Evolutionary conservation across 495 filamentous ascomycete genomes (phyloP).

Genomic region (Rusavskia elegans): DNA sequence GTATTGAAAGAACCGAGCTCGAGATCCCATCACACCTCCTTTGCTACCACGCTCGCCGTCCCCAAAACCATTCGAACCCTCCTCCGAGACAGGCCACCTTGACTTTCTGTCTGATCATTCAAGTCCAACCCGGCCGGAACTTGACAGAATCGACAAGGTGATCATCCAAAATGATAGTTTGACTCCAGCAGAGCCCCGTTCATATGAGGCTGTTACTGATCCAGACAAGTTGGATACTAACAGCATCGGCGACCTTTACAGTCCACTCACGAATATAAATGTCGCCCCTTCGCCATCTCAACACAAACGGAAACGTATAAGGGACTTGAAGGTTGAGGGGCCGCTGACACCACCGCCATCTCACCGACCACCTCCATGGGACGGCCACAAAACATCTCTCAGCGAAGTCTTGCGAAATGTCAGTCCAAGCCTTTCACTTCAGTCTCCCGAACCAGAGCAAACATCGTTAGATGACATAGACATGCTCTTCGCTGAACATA

Average conservation of each 20-base stretch:
- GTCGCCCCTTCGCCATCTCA: conserved; percentile 10
- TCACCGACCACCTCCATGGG: conserved; percentile 13
- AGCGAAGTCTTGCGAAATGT: conserved; percentile 16
- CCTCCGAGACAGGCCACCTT: conserved; percentile 29
- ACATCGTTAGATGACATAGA: conserved; percentile 19
- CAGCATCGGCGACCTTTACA: conserved; percentile 12
- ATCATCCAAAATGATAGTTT: conserved; percentile 20
- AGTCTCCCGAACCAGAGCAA: conserved; percentile 10
- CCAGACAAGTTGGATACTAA: conserved; percentile 11
- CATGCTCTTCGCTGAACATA: conserved; percentile 21
- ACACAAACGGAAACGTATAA: conserved; percentile 12
- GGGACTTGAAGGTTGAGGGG: conserved; percentile 23
- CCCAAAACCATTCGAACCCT: conserved; percentile 27
- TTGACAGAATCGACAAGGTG: conserved; percentile 26
- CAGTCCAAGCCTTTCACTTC: conserved; percentile 14
- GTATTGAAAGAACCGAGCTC: conserved; percentile 17
- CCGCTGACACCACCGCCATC: conserved; percentile 16
- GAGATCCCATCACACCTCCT: conserved; percentile 38
- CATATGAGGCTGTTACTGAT: conserved; percentile 10
- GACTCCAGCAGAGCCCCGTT: neutral
- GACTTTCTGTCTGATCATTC: conserved; percentile 34
- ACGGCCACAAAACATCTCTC: conserved; percentile 22
- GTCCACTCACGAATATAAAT: conserved; percentile 8
- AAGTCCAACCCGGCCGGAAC: conserved; percentile 30
- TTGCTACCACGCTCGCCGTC: conserved; percentile 32